Percentiles rank a stretch among this genome's conserved stretches.
Conservation (phyloP, 2,329 filamentous ascomycete species). For the Microascus cirrosus region DNA sequence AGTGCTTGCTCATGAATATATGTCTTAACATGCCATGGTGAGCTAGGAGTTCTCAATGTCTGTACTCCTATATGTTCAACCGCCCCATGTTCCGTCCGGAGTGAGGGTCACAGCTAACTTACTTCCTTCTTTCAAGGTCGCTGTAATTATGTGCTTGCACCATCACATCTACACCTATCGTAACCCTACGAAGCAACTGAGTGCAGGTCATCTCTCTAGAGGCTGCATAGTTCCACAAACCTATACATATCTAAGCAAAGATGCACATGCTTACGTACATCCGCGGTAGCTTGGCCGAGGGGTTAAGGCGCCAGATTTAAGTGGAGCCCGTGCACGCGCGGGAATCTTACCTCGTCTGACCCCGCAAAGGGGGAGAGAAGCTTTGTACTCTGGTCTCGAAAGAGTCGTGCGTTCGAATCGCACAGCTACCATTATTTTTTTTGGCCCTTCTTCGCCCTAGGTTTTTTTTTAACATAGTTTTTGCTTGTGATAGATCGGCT, state of each 20-base stretch:
- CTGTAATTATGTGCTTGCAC: too few species aligned
- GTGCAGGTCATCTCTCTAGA: too few species aligned
- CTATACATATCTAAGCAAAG: neutral
- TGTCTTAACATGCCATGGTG: too few species aligned
- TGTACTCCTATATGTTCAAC: too few species aligned
- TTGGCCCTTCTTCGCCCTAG: neutral
- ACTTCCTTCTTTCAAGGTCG: too few species aligned
- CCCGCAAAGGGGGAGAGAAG: neutral
- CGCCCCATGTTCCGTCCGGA: too few species aligned
- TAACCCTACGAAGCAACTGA: too few species aligned
- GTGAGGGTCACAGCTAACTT: too few species aligned
- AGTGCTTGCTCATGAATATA: too few species aligned
- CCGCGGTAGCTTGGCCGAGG: neutral
- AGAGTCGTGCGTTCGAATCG: constrained; percentile 10
- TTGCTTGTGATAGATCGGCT: neutral
- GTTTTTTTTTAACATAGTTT: neutral
- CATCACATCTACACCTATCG: too few species aligned
- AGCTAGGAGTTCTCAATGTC: too few species aligned
- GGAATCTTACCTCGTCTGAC: neutral
- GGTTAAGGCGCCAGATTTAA: neutral
- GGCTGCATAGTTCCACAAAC: neutral
- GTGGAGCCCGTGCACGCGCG: neutral
- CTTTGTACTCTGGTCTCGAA: constrained; percentile 17
- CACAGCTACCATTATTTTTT: constrained; percentile 4
- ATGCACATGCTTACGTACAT: neutral